Conservation (phyloP, 2,329 filamentous ascomycete genomes). For the Trichocomaceae sp. region DNA sequence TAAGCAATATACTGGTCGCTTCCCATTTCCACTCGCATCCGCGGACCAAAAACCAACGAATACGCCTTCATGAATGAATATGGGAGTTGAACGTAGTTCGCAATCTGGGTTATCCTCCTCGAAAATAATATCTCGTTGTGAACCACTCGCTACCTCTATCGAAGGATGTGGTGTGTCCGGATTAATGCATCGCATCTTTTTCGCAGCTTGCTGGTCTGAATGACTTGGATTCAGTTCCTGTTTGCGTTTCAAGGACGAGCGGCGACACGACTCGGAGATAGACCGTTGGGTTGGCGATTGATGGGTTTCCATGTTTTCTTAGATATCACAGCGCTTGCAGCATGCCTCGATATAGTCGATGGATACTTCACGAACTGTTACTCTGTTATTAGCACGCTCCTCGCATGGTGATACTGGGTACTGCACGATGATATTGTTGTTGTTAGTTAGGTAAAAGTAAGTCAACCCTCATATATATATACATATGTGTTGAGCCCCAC, state of each 20-base stretch:
- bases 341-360: constrained; percentile 1
- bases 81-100: background rate
- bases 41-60: constrained; percentile 1
- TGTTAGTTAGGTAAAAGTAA: too few relatives aligned
- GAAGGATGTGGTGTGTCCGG: background rate
- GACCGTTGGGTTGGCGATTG: background rate
- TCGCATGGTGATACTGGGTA: too few relatives aligned
- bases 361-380: constrained; percentile 3
- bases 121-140: constrained; percentile 1
- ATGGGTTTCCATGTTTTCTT: constrained; percentile 5
- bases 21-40: background rate
- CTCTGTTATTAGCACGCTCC: too few relatives aligned
- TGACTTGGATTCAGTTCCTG: background rate
- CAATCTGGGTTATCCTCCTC: background rate
- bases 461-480: too few relatives aligned
- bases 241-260: background rate
- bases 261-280: background rate
- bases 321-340: constrained; percentile 3
- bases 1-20: too few relatives aligned
- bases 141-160: constrained; percentile 2
- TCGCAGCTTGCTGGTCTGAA: constrained; percentile 1
- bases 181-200: constrained; percentile 4
- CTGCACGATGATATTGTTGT: too few relatives aligned
- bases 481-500: too few relatives aligned
- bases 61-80: background rate